A percentile compares a stretch with the other conserved stretches of the same genome.
Conservation (phyloP, 1,139 yeast genomes). For the Yueomyces sp. region DNA sequence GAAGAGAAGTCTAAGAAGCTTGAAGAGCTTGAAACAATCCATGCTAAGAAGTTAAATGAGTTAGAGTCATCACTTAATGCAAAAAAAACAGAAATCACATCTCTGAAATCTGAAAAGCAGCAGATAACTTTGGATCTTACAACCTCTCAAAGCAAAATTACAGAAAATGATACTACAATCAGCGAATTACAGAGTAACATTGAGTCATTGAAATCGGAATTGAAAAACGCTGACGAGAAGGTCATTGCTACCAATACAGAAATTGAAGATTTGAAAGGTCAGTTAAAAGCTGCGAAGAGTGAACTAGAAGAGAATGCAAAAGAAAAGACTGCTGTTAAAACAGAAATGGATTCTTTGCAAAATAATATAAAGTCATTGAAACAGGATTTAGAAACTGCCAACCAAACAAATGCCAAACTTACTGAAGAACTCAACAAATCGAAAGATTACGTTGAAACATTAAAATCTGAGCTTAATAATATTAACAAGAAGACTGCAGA, state of each 20-base stretch:
- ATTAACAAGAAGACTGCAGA: background rate
- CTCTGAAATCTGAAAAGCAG: conserved; percentile 1
- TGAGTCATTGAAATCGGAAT: no score
- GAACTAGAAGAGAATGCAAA: conserved; percentile 1
- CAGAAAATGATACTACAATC: background rate
- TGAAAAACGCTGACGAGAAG: background rate
- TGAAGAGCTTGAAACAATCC: no score
- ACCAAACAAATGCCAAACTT: background rate
- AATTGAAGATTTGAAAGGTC: conserved; percentile 1
- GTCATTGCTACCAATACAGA: conserved; percentile 5
- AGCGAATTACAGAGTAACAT: background rate
- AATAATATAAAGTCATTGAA: conserved; percentile 1
- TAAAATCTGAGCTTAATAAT: background rate
- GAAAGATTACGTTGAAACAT: background rate
- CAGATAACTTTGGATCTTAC: background rate
- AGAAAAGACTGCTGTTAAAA: background rate
- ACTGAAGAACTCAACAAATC: background rate
- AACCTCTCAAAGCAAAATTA: background rate
- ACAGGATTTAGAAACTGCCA: background rate
- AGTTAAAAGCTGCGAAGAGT: background rate
- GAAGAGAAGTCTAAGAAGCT: no score
- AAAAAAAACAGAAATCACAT: conserved; percentile 10
- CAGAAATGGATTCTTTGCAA: background rate
- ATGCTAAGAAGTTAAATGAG: conserved; percentile 1
- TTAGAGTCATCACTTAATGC: conserved; percentile 17